phyloP scores from a whole-genome alignment of 176 grass and related monocot genomes.

The Eragrostis nindensis region DNA sequence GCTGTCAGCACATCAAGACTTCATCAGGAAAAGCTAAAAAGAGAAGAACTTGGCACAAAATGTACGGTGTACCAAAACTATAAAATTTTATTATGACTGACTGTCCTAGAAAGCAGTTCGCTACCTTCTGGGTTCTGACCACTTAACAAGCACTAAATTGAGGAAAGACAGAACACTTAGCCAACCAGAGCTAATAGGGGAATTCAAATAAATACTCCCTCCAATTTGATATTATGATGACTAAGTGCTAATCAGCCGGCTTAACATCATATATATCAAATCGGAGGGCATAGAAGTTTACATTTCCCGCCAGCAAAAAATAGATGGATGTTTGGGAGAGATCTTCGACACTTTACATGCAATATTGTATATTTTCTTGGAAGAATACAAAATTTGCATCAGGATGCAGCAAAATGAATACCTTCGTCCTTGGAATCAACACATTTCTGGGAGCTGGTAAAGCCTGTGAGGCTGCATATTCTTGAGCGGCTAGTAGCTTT shows the following conservation, averaged over 20 bases:
- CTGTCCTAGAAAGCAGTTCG: constrained; percentile 7
- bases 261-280: too few species aligned
- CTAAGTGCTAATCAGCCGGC: too few species aligned
- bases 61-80: constrained; percentile 19
- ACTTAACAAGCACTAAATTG: not conserved
- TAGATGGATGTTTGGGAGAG: not conserved
- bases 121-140: not conserved
- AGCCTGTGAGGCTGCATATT: constrained; percentile 83
- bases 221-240: too few species aligned
- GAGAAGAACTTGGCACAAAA: not conserved
- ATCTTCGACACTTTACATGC: not conserved
- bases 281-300: not conserved
- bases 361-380: not conserved
- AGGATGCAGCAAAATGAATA: constrained; percentile 14
- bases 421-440: constrained; percentile 93
- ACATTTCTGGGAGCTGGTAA: constrained; percentile 79
- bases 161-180: not conserved
- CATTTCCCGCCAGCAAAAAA: not conserved
- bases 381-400: not conserved
- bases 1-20: not conserved
- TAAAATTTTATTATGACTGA: constrained; percentile 13
- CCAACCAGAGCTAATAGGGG: not conserved
- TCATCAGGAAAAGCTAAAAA: not conserved
- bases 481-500: constrained; percentile 84
- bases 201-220: constrained; percentile 12